These are phyloP conservation scores for Camelina sativa DNA, from an alignment of 345 rosid species.

Conservation along the genomic window DNA sequence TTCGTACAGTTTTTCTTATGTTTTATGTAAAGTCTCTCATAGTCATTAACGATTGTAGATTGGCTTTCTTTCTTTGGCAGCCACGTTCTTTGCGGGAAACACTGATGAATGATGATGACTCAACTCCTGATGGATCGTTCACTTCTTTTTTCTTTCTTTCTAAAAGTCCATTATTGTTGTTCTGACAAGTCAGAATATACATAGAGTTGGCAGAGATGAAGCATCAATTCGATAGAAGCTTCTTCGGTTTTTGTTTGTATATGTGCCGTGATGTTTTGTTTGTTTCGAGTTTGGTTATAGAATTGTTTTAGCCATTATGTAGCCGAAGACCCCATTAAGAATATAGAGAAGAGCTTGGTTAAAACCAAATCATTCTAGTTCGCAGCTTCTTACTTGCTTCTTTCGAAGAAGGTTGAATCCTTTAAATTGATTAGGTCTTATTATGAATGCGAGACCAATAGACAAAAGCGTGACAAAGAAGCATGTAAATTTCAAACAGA, in stretches of 20 bases:
- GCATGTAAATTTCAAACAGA: neutral
- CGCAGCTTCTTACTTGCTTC: neutral
- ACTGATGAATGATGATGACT: neutral
- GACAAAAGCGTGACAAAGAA: neutral
- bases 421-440: neutral
- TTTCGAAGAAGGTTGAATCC: neutral
- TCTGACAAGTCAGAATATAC: neutral
- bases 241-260: neutral
- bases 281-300: neutral
- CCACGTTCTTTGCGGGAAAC: constrained; percentile 14
- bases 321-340: neutral
- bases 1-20: neutral
- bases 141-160: neutral
- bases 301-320: neutral
- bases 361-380: neutral
- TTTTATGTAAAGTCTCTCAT: neutral
- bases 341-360: neutral
- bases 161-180: neutral
- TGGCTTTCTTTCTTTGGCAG: neutral
- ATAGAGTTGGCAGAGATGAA: neutral
- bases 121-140: neutral
- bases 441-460: neutral
- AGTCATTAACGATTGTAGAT: constrained; percentile 1
- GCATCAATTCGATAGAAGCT: too few relatives aligned
- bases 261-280: neutral